phyloP scores from a whole-genome alignment of 148 eudicot species.

The Cornus kousa region DNA sequence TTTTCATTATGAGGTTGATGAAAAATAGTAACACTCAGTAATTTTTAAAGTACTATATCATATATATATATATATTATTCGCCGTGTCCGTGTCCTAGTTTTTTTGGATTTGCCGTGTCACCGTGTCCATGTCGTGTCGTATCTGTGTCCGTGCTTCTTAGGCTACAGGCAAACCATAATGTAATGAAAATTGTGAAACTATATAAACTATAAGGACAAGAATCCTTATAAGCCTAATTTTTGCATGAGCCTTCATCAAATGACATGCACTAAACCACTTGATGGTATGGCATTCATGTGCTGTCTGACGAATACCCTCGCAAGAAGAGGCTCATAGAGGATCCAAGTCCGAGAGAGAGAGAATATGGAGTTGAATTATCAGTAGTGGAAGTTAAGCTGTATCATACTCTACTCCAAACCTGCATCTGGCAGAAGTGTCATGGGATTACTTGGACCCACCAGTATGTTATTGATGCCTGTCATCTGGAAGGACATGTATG shows the following conservation, averaged over 20 bases:
- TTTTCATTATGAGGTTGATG: no score
- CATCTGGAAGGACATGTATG: slow-evolving; percentile 32
- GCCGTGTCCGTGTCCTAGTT: no score
- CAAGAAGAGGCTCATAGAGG: neutral
- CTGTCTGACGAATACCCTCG: neutral
- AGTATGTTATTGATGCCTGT: slow-evolving; percentile 32
- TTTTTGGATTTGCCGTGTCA: no score
- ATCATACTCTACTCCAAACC: slow-evolving; percentile 15
- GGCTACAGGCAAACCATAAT: neutral
- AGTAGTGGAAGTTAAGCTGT: neutral
- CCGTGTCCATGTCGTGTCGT: no score
- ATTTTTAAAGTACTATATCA: no score
- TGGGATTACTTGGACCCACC: slow-evolving; percentile 35
- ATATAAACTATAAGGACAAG: neutral
- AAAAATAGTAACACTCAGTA: no score
- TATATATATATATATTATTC: no score
- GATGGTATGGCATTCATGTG: no score
- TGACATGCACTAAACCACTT: no score
- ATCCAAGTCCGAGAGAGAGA: neutral
- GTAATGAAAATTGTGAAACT: neutral
- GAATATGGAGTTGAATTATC: neutral
- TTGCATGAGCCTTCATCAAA: no score
- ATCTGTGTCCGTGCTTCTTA: no score
- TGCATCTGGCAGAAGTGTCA: slow-evolving; percentile 34
- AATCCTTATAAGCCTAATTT: no score